A percentile compares a stretch with the other conserved stretches of the same genome.
These are phyloP conservation scores for Psophocarpus tetragonolobus DNA, from an alignment of 306 rosid species.

Conservation along the genomic window DNA sequence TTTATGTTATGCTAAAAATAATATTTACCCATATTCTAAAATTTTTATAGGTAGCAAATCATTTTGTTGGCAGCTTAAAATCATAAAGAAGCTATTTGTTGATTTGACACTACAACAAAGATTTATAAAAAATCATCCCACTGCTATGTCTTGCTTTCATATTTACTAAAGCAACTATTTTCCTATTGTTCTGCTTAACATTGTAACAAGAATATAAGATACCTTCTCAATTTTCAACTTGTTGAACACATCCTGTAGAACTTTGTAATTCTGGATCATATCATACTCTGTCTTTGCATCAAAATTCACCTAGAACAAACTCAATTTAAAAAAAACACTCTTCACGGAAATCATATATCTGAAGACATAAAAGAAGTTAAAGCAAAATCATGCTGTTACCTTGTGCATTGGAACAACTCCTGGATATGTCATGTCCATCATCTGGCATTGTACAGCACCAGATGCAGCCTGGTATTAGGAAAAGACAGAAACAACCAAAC, in stretches of 20 bases:
- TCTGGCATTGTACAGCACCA: constrained; percentile 97
- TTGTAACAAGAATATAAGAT: neutral
- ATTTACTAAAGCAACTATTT: neutral
- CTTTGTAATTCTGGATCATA: constrained; percentile 94
- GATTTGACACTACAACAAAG: neutral
- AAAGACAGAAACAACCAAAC: constrained; percentile 16
- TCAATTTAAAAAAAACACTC: constrained; percentile 1
- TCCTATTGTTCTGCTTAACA: neutral
- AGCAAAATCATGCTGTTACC: constrained; percentile 47
- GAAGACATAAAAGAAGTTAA: constrained; percentile 3
- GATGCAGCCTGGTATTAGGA: constrained; percentile 74
- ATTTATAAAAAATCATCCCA: neutral
- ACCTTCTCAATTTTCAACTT: constrained; percentile 93
- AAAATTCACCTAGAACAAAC: constrained; percentile 69
- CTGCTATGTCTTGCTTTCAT: constrained; percentile 1
- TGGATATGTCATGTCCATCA: constrained; percentile 92
- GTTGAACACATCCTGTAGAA: constrained; percentile 88
- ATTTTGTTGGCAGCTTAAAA: constrained; percentile 11
- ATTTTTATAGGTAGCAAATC: neutral
- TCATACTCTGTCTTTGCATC: constrained; percentile 94
- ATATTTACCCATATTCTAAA: neutral
- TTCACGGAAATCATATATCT: neutral
- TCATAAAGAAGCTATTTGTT: constrained; percentile 5
- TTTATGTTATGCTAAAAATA: neutral
- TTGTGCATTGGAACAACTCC: constrained; percentile 98